Evolutionary conservation across 192 early-diverging fungal species (phyloP), one percentile per base, ranked within the genome.

Genomic region (Funneliformis mosseae): DNA sequence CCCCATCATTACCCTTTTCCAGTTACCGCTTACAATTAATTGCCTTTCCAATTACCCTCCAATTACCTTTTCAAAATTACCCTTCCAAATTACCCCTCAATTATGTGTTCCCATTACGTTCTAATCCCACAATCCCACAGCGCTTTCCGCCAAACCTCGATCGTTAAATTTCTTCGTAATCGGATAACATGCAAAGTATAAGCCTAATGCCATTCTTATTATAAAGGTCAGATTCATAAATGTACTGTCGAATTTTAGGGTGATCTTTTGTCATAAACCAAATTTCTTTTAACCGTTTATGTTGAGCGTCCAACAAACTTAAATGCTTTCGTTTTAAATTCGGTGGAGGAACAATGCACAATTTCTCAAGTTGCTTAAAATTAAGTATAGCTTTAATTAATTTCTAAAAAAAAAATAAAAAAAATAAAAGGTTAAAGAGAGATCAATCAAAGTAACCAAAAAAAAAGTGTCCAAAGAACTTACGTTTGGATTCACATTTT

Each of bases 241-340:
- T 28, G 27, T 64, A 64, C 28, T 64, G 63, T 12, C 12, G 10
- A 9, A 64, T 25, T 28, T 64, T 64, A 64, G 63, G 27, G 27
- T 64, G n/a, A 27, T 64, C 63, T 25, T 64, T 23, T 23, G 63
- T 64, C 27, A 64, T 12, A 64, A 64, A 64, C 63, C 63, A 64
- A 27, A 64, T 64, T 64, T 64, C 63, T 28, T 64, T 64, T 28
- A 64, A 64, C 3, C 63, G n/a, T 8, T 9, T 23, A 64, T 64
- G 63, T 55, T 55, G 16, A 27, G 63, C 1, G 5, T 64, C 63
- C 12, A 64, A 64, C 5, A 64, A 27, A 14, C 27, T 64, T 27
- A 64, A 27, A 64, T 64, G 63, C 12, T 64, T 64, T 27, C 63
- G 63, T 64, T 64, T 64, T 12, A 64, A 28, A 64, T 64, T 64